Evolutionary conservation across 2,329 filamentous ascomycete species (phyloP), one percentile per base, ranked within the genome.

Genomic region (Nothomitra cinnamomea): DNA sequence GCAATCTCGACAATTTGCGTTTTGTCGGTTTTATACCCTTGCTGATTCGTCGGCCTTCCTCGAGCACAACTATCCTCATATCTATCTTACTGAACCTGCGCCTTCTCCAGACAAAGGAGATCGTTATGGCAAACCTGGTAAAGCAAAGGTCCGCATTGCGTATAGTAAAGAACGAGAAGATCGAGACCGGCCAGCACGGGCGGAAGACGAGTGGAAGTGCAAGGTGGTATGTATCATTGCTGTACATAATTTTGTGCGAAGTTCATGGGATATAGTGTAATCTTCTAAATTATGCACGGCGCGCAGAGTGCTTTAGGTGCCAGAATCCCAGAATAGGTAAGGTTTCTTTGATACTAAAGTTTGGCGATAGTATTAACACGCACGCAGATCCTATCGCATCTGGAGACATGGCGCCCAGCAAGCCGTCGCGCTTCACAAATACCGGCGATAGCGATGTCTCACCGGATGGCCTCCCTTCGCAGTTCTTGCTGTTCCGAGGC

Each of bases 401-500:
- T 2, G 24, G 38, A 19, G 42, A 28, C 13, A 6, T 43, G 12
- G 38, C 25, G 43, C 63, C 63, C 8, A 66, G 66, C 53, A 64
- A 69, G 53, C 60, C 67, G 45, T 67, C 65, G 17, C 72, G 68
- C 47, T 68, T 71, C 36, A 65, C 66, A 8, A 76, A 76, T 36
- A 71, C 69, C 53, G 75, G 75, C 22, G 74, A 77, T 55, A 77
- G 74, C 57, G 75, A 77, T 63, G 72, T 68, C 1, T 72, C 73
- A 1, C 69, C 73, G 3, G 72, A 78, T 52, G 71, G 68, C 21
- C 81, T 75, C 0, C 77, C 82, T 1, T 87, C 85, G 1, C 85
- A 88, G 59, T 87, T 89, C 58, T 69, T 92, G 19, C 77, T 92
- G 3, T 72, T 92, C 22, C 80, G 85, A 56, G 82, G 82, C 6